These are phyloP conservation scores for Penicillium sp. DNA, from an alignment of 2,329 filamentous ascomycete species.

Conservation along the genomic window DNA sequence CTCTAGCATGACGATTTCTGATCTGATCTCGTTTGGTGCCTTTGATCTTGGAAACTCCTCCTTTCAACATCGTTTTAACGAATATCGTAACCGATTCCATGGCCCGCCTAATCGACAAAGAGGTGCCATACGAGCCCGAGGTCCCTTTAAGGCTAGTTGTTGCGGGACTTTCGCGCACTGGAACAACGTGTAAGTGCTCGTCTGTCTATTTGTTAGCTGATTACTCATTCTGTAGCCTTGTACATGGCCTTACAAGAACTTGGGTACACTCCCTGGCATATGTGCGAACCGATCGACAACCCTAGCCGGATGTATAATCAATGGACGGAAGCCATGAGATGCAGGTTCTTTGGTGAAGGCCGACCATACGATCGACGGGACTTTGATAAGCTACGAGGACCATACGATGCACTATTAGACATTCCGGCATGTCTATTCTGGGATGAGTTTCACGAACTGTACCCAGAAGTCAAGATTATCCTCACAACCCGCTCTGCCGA, in stretches of 20 bases:
- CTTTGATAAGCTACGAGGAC: constrained; percentile 8
- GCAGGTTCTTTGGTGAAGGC: not conserved
- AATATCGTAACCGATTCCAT: not conserved
- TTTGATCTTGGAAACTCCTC: not conserved
- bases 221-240: not conserved
- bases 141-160: constrained; percentile 4
- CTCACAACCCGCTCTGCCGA: constrained; percentile 9
- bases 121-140: constrained; percentile 2
- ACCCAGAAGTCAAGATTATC: constrained; percentile 8
- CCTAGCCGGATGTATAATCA: constrained; percentile 10
- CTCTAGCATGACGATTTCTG: not conserved
- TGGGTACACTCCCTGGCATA: constrained; percentile 13
- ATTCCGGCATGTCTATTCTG: constrained; percentile 11
- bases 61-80: not conserved
- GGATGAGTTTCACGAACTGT: constrained; percentile 8
- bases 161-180: constrained; percentile 10
- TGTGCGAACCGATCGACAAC: constrained; percentile 11
- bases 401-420: constrained; percentile 9
- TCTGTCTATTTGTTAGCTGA: not conserved
- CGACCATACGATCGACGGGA: constrained; percentile 6
- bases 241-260: constrained; percentile 11
- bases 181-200: constrained; percentile 6
- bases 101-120: constrained; percentile 2
- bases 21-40: not conserved
- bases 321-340: constrained; percentile 12